phyloP scores from a whole-genome alignment of 75 land plant genomes.

The Larix kaempferi region DNA sequence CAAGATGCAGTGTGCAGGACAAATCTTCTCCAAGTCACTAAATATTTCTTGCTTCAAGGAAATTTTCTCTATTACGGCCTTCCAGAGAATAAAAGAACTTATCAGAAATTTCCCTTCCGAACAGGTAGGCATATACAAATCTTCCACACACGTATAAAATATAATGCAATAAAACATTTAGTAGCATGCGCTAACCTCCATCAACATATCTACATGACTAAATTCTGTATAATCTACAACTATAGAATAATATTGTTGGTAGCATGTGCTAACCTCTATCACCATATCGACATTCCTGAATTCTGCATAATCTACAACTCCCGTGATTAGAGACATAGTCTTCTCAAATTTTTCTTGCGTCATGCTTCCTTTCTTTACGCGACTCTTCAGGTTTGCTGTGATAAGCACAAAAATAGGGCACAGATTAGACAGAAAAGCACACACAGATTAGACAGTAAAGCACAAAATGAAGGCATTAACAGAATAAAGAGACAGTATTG shows the following conservation, averaged over 20 bases:
- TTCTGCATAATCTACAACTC: slow-evolving; percentile 76
- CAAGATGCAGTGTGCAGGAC: slow-evolving; percentile 80
- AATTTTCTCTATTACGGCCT: slow-evolving; percentile 95
- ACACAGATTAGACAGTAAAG: background rate
- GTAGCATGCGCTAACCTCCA: slow-evolving; percentile 63
- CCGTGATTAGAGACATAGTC: slow-evolving; percentile 64
- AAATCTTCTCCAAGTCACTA: slow-evolving; percentile 76
- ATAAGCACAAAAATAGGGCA: slow-evolving; percentile 10
- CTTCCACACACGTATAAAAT: background rate
- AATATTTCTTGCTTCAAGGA: slow-evolving; percentile 91
- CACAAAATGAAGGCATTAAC: background rate
- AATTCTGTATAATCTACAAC: slow-evolving; percentile 82
- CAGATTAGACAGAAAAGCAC: background rate
- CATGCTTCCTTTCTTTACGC: slow-evolving; percentile 56
- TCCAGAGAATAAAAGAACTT: slow-evolving; percentile 10
- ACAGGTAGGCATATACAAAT: no score
- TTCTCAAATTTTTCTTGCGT: slow-evolving; percentile 66
- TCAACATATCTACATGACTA: slow-evolving; percentile 87
- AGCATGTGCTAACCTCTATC: slow-evolving; percentile 70
- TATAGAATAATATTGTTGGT: background rate
- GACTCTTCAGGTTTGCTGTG: slow-evolving; percentile 68
- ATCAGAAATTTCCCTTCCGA: background rate
- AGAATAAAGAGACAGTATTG: background rate
- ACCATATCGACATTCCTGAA: slow-evolving; percentile 92
- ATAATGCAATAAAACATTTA: background rate